Percentiles rank a stretch among this genome's conserved stretches.
phyloP scores from a whole-genome alignment of 2,329 filamentous ascomycete species.

The Aureobasidium sp. region DNA sequence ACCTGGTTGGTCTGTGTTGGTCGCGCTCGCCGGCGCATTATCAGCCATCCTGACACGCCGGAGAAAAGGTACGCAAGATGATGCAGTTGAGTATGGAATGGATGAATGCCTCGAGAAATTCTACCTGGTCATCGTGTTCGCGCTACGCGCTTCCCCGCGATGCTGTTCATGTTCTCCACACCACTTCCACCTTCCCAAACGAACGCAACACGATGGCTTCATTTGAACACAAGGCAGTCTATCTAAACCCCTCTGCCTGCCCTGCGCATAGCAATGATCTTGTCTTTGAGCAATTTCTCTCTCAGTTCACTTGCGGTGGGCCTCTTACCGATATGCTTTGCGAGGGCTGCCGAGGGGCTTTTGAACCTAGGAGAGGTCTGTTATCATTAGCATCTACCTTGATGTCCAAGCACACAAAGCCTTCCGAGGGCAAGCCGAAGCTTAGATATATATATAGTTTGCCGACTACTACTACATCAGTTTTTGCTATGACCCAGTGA shows the following conservation, averaged over 20 bases:
- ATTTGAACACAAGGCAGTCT: neutral
- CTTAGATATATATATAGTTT: neutral
- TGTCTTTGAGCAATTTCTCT: slow-evolving; percentile 14
- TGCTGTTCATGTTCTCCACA: neutral
- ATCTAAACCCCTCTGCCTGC: neutral
- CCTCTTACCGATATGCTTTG: slow-evolving; percentile 5
- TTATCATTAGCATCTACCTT: slow-evolving; percentile 4
- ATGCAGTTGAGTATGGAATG: neutral
- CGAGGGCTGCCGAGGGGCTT: slow-evolving; percentile 2
- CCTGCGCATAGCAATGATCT: slow-evolving; percentile 8
- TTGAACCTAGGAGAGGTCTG: neutral
- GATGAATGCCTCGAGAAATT: neutral
- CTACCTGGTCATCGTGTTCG: neutral
- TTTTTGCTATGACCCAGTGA: neutral
- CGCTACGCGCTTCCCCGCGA: neutral
- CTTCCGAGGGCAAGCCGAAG: neutral
- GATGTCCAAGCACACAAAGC: neutral
- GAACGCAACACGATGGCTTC: neutral
- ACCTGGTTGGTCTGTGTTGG: slow-evolving; percentile 40
- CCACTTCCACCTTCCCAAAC: neutral
- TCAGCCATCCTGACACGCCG: slow-evolving; percentile 38
- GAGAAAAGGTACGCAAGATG: neutral
- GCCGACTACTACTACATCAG: neutral
- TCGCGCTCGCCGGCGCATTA: slow-evolving; percentile 35
- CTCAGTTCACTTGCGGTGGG: slow-evolving; percentile 12